These are phyloP conservation scores for Daphne laureola DNA, from an alignment of 441 rosid species.

Conservation along the genomic window DNA sequence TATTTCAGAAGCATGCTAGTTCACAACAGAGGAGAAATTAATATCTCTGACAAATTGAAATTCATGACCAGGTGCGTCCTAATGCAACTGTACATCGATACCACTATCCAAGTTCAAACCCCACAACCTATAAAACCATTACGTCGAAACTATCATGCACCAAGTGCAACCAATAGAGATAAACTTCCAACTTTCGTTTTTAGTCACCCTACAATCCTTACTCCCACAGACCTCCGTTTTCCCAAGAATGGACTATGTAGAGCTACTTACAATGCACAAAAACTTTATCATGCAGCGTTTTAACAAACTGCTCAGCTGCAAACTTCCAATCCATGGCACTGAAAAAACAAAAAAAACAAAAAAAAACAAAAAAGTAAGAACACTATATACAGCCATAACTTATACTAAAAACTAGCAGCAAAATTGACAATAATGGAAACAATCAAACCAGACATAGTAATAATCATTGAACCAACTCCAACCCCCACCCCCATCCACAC, in stretches of 20 bases:
- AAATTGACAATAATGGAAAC: not conserved
- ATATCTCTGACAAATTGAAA: too few relatives aligned
- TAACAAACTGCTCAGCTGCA: conserved; percentile 83
- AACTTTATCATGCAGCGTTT: conserved; percentile 61
- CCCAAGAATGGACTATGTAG: not conserved
- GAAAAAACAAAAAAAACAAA: conserved; percentile 17
- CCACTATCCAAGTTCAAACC: too few relatives aligned
- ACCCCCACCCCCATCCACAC: too few relatives aligned
- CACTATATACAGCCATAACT: too few relatives aligned
- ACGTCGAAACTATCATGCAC: not conserved
- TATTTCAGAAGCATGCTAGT: not conserved
- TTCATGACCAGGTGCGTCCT: too few relatives aligned
- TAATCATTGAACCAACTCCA: too few relatives aligned
- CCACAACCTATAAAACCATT: too few relatives aligned
- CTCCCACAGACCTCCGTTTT: too few relatives aligned
- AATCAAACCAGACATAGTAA: not conserved
- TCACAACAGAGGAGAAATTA: not conserved
- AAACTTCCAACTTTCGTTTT: not conserved
- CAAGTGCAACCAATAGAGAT: not conserved
- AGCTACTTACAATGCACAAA: conserved; percentile 70
- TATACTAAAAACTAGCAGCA: too few relatives aligned
- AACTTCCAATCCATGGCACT: conserved; percentile 89
- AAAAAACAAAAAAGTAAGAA: too few relatives aligned
- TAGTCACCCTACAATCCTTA: not conserved
- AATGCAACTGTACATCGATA: too few relatives aligned